Base-by-base conservation (phyloP, 2,329 filamentous ascomycete species). In the Epichloe gansuensis region DNA sequence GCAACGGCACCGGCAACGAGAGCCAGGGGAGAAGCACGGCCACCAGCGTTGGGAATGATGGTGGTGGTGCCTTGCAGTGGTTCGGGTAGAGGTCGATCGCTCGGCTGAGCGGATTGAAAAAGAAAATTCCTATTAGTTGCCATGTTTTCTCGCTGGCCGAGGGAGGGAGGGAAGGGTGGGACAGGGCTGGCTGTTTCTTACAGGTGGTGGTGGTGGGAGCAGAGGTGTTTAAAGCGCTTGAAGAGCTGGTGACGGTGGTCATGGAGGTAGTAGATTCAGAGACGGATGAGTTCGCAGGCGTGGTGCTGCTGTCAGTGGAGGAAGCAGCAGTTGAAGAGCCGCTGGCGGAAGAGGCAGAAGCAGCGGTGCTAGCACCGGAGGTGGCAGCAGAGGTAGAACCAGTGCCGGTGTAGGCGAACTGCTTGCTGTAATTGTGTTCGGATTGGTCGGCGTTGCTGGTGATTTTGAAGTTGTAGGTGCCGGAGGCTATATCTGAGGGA, bases 381-480 rank as follows among this genome's bases (percentile, higher is more conserved):
- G 51, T 47, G 23, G 52, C 53, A 45, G 51, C 47, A 40, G 54
- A 36, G 25, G 53, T 41, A 21, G 53, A 31, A 13, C 55, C 61
- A n/a, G 57, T 56, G 27, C 63, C 63, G 41, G 59, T 13, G 59
- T 63, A 65, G 9, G 35, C 1, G 55, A 67, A 69, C 57, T 64
- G 61, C 2, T 21, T 7, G 57, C 61, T 63, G 60, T 64, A 69
- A 64, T 69, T 69, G 56, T 39, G 11, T 12, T 61, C 53, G 31
- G 55, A 56, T 3, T 23, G 4, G 49, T 55, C 47, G 13, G 54
- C 49, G 55, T 64, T 63, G 58, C 63, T 56, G 41, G 48, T 55
- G 57, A 69, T 68, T 57, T 63, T 61, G 60, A 69, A 66, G 60
- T 57, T 60, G 61, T 69, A 69, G 44, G 53, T 55, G 55, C 60